Evolutionary conservation across 352 stramenopile species (phyloP).

Genomic region (Globisporangium megalacanthum): DNA sequence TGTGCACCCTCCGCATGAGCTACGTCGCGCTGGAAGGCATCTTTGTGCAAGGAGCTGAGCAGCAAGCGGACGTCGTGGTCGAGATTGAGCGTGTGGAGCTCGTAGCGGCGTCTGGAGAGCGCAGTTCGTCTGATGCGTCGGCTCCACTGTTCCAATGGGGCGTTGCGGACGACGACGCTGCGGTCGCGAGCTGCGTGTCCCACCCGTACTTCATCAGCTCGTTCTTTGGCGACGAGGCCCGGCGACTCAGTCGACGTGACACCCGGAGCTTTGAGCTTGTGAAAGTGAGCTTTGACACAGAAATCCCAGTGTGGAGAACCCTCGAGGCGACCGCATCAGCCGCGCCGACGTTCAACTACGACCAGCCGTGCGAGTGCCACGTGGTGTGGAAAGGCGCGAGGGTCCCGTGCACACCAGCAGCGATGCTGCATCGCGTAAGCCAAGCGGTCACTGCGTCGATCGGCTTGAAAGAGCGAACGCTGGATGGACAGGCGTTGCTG

Average conservation of each 20-base stretch:
- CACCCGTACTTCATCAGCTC: conserved; percentile 74
- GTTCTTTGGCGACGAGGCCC: conserved; percentile 59
- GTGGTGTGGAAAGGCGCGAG: conserved; percentile 30
- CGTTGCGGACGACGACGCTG: conserved; percentile 21
- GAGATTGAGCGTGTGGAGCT: conserved; percentile 68
- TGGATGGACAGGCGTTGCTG: conserved; percentile 33
- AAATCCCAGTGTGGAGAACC: conserved; percentile 65
- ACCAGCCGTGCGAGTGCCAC: conserved; percentile 26
- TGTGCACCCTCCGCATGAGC: conserved; percentile 45
- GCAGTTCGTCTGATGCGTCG: background rate
- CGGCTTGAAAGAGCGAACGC: conserved; percentile 40
- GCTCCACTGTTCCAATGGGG: conserved; percentile 35
- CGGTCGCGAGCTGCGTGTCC: conserved; percentile 50
- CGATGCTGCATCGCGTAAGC: conserved; percentile 24
- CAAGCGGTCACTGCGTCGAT: conserved; percentile 26
- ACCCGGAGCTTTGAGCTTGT: conserved; percentile 64
- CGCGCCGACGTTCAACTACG: conserved; percentile 10
- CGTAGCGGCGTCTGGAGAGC: conserved; percentile 13
- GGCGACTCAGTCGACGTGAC: conserved; percentile 36
- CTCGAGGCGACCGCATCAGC: conserved; percentile 16
- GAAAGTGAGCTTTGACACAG: conserved; percentile 56
- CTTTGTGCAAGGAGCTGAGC: conserved; percentile 21
- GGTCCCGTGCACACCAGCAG: conserved; percentile 25
- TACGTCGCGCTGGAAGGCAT: conserved; percentile 51
- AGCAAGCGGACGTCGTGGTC: conserved; percentile 48